Conservation (phyloP, 2,329 filamentous ascomycete species). For the Coniochaeta sp. region DNA sequence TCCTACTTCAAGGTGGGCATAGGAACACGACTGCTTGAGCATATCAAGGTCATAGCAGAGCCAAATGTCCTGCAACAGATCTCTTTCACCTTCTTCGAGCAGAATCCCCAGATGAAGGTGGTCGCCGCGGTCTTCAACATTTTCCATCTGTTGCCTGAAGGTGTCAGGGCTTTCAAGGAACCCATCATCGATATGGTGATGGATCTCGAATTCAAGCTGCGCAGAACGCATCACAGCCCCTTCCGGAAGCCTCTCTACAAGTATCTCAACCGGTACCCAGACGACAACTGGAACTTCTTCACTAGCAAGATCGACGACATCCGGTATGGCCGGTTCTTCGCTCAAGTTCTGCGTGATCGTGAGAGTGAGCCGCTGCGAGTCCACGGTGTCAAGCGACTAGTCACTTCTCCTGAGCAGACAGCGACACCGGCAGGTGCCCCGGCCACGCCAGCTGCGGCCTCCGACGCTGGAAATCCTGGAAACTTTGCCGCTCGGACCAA, state of each 20-base stretch:
- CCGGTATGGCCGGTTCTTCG: conserved; percentile 83
- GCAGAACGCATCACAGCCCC: conserved; percentile 82
- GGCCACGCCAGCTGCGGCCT: neutral
- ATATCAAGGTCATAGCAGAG: conserved; percentile 86
- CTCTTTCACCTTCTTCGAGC: conserved; percentile 91
- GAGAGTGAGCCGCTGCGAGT: conserved; percentile 70
- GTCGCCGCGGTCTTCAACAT: conserved; percentile 94
- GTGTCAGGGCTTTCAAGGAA: conserved; percentile 86
- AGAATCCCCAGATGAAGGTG: conserved; percentile 87
- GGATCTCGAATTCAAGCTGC: conserved; percentile 75
- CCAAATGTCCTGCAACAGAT: conserved; percentile 74
- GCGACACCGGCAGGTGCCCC: conserved; percentile 1
- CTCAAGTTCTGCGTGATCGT: conserved; percentile 72
- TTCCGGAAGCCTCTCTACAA: conserved; percentile 87
- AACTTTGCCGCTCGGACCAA: neutral
- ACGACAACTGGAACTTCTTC: conserved; percentile 78
- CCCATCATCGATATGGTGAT: conserved; percentile 85
- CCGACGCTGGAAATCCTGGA: conserved; percentile 44
- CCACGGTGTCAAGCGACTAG: conserved; percentile 38
- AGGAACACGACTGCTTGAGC: conserved; percentile 83
- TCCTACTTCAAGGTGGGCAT: conserved; percentile 99
- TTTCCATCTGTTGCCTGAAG: conserved; percentile 88
- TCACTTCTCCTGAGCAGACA: neutral
- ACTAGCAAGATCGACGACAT: conserved; percentile 74
- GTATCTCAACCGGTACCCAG: conserved; percentile 88